A percentile compares a stretch with the other conserved stretches of the same genome.
These are phyloP conservation scores for Cladophialophora bantiana DNA, from an alignment of 2,329 filamentous ascomycete genomes.

Conservation along the genomic window DNA sequence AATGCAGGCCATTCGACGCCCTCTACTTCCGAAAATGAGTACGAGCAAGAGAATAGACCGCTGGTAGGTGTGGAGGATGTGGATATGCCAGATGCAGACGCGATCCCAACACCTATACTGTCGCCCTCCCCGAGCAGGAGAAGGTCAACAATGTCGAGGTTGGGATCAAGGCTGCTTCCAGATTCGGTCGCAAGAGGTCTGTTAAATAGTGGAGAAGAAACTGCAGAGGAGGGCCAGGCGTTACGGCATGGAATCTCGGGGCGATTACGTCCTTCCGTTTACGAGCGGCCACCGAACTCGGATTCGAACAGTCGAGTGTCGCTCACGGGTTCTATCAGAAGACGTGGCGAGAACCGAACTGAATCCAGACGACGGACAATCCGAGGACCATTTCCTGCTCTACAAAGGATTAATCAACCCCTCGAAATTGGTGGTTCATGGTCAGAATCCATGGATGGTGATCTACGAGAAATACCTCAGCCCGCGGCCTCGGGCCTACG, in stretches of 20 bases:
- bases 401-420: conserved; percentile 45
- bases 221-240: conserved; percentile 53
- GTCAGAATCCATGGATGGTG: conserved; percentile 38
- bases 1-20: conserved; percentile 23
- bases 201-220: conserved; percentile 55
- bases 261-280: conserved; percentile 40
- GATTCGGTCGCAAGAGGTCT: conserved; percentile 54
- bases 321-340: conserved; percentile 30
- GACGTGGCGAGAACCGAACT: conserved; percentile 25
- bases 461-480: conserved; percentile 37
- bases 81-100: conserved; percentile 41
- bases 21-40: conserved; percentile 44
- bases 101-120: conserved; percentile 33
- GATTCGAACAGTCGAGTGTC: conserved; percentile 33
- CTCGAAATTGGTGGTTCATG: conserved; percentile 39
- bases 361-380: conserved; percentile 48
- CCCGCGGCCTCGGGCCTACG: conserved; percentile 39
- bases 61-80: conserved; percentile 45
- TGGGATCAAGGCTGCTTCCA: conserved; percentile 57
- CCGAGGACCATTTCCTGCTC: conserved; percentile 50
- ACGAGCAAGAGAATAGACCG: conserved; percentile 48
- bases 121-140: conserved; percentile 46
- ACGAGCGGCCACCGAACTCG: conserved; percentile 29
- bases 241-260: conserved; percentile 53
- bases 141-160: conserved; percentile 56